Evolutionary conservation across 2,329 filamentous ascomycete species (phyloP).

Genomic region (Colletotrichum caudatum): DNA sequence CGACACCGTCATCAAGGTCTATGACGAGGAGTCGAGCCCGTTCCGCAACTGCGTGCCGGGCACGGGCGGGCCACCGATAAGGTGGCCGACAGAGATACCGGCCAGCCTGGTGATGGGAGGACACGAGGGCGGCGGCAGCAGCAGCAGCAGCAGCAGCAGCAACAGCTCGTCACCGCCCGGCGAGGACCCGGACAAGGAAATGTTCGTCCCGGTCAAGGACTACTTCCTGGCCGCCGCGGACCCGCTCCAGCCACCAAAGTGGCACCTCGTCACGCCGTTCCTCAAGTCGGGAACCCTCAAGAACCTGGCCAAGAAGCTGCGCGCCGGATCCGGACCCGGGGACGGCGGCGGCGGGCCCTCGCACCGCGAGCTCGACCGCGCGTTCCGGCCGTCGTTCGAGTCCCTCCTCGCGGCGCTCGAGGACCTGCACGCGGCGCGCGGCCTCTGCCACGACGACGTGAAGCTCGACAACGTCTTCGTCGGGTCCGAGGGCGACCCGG

Average conservation of each 20-base stretch:
- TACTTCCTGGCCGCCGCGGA: constrained; percentile 47
- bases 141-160: no score
- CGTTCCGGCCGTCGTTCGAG: constrained; percentile 49
- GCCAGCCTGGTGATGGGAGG: constrained; percentile 49
- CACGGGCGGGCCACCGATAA: constrained; percentile 13
- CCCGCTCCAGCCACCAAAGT: constrained; percentile 36
- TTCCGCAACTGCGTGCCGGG: constrained; percentile 50
- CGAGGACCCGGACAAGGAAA: constrained; percentile 23
- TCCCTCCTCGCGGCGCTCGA: constrained; percentile 46
- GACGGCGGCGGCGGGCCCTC: constrained; percentile 20
- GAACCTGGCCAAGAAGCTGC: constrained; percentile 45
- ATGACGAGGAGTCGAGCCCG: constrained; percentile 45
- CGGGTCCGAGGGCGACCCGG: constrained; percentile 33
- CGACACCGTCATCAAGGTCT: constrained; percentile 49
- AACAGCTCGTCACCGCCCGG: constrained; percentile 1
- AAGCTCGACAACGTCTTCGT: constrained; percentile 51
- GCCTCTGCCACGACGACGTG: constrained; percentile 51
- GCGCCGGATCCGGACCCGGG: constrained; percentile 15
- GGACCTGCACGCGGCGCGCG: constrained; percentile 45
- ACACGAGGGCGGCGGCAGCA: constrained; percentile 4
- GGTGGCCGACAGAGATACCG: constrained; percentile 51
- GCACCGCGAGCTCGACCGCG: constrained; percentile 47
- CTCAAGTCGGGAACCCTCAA: constrained; percentile 46
- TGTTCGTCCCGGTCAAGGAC: constrained; percentile 49
- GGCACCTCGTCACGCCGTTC: constrained; percentile 49